A percentile compares a stretch with the other conserved stretches of the same genome.
These are phyloP conservation scores for Emergomyces pasteurianus DNA, from an alignment of 2,329 filamentous ascomycete species.

Conservation along the genomic window DNA sequence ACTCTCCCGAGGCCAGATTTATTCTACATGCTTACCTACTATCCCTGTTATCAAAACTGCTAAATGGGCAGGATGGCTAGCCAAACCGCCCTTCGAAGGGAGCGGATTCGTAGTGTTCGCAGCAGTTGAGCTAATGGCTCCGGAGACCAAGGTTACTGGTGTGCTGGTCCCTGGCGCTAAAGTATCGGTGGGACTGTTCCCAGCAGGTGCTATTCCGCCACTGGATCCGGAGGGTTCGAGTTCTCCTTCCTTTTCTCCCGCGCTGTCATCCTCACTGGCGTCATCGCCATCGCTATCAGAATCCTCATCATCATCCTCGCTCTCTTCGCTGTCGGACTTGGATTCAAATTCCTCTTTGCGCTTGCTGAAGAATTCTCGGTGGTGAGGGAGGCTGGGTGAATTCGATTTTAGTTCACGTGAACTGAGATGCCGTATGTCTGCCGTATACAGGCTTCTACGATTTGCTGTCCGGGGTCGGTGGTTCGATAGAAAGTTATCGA, in stretches of 20 bases:
- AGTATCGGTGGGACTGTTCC: neutral
- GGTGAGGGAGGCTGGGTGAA: too few species aligned
- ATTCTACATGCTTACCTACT: neutral
- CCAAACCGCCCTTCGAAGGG: neutral
- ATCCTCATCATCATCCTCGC: neutral
- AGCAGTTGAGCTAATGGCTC: neutral
- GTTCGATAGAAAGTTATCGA: neutral
- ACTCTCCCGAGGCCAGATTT: too few species aligned
- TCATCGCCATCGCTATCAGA: slow-evolving; percentile 3
- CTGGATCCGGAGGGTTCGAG: neutral
- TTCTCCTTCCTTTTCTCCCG: neutral
- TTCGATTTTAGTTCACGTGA: neutral
- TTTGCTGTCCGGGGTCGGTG: neutral
- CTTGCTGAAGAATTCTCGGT: neutral
- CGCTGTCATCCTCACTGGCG: neutral
- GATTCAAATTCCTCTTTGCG: neutral
- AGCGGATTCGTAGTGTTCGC: neutral
- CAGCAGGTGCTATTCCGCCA: neutral
- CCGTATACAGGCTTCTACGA: neutral
- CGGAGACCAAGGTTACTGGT: neutral
- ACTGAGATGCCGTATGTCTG: neutral
- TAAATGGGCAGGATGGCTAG: neutral
- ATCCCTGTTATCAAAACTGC: slow-evolving; percentile 1
- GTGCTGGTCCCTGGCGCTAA: neutral
- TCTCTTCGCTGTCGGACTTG: neutral